Evolutionary conservation across 2,329 filamentous ascomycete species (phyloP), one percentile per base, ranked within the genome.

Genomic region (Periconia sp.): DNA sequence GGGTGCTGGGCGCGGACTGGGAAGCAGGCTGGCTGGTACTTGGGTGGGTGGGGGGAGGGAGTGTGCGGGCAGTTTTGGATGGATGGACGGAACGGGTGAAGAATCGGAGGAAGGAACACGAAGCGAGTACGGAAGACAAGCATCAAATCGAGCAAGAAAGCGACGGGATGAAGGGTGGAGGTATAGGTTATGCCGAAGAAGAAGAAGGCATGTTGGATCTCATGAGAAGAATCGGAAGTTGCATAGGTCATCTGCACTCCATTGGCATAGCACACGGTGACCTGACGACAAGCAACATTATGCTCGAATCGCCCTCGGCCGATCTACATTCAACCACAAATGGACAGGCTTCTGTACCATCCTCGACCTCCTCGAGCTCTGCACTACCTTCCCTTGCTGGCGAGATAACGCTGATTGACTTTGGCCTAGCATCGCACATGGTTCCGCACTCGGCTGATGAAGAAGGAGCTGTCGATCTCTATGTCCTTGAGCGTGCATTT

Each of bases 211-310:
- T 69, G 30, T 44, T 73, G 37, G 72, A 69, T 3, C 76, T 96
- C 56, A 86, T 96, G 84, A 76, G 80, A 45, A 80, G 83, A 58
- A 85, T 96, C 55, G 92, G 91, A 1, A 68, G 72, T 6, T 86
- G 87, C 2, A 83, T 96, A 15, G 92, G 89, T 8, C 81, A 74
- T 50, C 78, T 99, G 79, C 94, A 99, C 79, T 83, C 82, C 50
- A 82, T 86, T n/a, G 93, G 93, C 15, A 84, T 97, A 52, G 86
- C 96, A 54, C 94, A 99, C 77, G 94, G 94, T 41, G 94, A 99
- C 77, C 76, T 99, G 76, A 99, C 94, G 56, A 99, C 92, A 59
- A 97, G 92, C 76, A 99, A 99, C 76, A 82, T 99, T 77, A 97
- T 99, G 88, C 71, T 97, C 61, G 59, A 60, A 10, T 27, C 52